phyloP scores from a whole-genome alignment of 2,329 filamentous ascomycete species.

The Thielaviopsis musarum region DNA sequence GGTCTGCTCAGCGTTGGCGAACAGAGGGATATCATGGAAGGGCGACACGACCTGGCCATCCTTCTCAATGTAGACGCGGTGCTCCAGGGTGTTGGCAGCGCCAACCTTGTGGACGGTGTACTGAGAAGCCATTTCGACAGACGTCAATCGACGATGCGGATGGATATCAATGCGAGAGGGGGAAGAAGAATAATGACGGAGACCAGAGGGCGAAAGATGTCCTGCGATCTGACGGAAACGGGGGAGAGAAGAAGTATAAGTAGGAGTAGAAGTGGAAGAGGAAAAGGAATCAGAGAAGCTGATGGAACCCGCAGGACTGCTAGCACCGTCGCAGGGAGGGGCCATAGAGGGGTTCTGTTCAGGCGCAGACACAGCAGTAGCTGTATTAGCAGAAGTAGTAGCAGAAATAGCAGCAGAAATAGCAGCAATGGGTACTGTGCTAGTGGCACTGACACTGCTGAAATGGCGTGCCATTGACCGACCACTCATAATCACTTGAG shows the following conservation, averaged over 20 bases:
- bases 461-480: slow-evolving; percentile 7
- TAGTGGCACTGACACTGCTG: neutral
- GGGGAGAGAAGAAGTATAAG: slow-evolving; percentile 7
- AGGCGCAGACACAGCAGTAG: neutral
- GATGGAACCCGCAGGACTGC: neutral
- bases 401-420: neutral
- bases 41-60: slow-evolving; percentile 86
- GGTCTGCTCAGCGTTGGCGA: slow-evolving; percentile 89
- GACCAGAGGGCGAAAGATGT: slow-evolving; percentile 7
- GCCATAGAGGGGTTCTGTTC: neutral
- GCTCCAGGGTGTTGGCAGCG: slow-evolving; percentile 82
- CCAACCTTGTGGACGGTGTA: slow-evolving; percentile 79
- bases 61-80: slow-evolving; percentile 95
- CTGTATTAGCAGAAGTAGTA: neutral
- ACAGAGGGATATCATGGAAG: slow-evolving; percentile 97
- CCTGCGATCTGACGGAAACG: slow-evolving; percentile 12
- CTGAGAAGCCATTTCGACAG: slow-evolving; percentile 35
- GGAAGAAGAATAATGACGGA: neutral
- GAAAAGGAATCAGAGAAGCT: neutral
- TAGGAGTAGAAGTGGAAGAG: neutral
- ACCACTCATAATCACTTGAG: slow-evolving; percentile 2
- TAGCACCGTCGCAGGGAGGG: neutral
- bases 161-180: slow-evolving; percentile 5
- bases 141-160: slow-evolving; percentile 17
- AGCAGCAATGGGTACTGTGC: neutral